Percentiles rank a stretch among this genome's conserved stretches.
phyloP scores from a whole-genome alignment of 441 rosid genomes.

The Eugenia klotzschiana region DNA sequence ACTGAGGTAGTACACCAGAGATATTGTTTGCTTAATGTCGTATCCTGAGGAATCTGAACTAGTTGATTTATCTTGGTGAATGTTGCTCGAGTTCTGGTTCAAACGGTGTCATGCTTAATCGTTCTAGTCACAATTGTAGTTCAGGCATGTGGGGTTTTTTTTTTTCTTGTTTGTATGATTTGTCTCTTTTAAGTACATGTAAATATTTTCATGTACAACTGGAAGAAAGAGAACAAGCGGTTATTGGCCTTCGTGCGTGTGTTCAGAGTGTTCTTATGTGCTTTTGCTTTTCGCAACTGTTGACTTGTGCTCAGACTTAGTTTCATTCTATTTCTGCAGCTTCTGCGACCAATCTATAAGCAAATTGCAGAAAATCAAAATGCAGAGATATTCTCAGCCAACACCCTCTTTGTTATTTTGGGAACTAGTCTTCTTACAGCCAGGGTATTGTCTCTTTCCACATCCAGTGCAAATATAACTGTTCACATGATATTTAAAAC shows the following conservation, averaged over 20 bases:
- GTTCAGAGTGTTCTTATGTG: not conserved
- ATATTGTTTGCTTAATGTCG: not conserved
- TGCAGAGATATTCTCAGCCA: conserved; percentile 97
- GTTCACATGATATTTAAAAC: conserved; percentile 1
- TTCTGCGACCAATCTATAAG: conserved; percentile 94
- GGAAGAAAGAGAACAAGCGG: not conserved
- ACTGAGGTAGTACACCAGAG: not conserved
- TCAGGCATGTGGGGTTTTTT: not conserved
- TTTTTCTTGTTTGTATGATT: not conserved
- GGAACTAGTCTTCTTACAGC: conserved; percentile 99
- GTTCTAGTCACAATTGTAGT: not conserved
- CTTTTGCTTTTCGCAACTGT: not conserved
- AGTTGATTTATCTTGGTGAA: not conserved
- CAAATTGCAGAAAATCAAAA: conserved; percentile 97
- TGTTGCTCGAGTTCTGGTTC: not conserved
- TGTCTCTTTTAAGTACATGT: not conserved
- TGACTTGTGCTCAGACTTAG: not conserved
- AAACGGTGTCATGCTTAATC: not conserved
- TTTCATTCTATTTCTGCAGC: conserved; percentile 33
- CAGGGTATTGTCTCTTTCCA: conserved; percentile 37
- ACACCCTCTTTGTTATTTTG: conserved; percentile 87
- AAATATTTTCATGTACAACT: not conserved
- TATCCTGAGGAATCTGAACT: not conserved
- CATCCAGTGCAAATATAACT: not conserved
- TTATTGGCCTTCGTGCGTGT: not conserved